phyloP scores from a whole-genome alignment of 257 asterid genomes.

The Cordia subcordata region DNA sequence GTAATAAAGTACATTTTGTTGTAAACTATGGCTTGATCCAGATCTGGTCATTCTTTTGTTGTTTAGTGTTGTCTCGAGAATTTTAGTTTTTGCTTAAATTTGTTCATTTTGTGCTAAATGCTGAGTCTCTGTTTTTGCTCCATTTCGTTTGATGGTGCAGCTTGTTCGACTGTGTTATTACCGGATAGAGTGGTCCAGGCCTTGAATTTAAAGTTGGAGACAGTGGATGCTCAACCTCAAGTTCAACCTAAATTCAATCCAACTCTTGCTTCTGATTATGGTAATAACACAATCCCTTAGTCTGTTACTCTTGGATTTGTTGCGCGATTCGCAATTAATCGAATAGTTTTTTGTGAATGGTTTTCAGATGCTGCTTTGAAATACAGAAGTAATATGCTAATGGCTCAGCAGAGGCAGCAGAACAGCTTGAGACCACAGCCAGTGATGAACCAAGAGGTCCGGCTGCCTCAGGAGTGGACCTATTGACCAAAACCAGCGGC shows the following conservation, averaged over 20 bases:
- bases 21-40: not conserved
- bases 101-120: not conserved
- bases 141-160: constrained; percentile 20
- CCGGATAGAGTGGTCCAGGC: constrained; percentile 72
- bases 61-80: too few relatives aligned
- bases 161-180: constrained; percentile 45
- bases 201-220: constrained; percentile 47
- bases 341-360: not conserved
- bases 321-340: not conserved
- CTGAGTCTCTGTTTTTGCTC: too few relatives aligned
- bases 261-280: not conserved
- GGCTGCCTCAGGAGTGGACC: constrained; percentile 5
- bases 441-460: not conserved
- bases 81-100: not conserved
- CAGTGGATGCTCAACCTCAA: constrained; percentile 14
- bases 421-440: constrained; percentile 2
- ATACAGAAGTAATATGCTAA: not conserved
- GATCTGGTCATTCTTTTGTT: not conserved
- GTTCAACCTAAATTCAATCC: not conserved
- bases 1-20: too few relatives aligned
- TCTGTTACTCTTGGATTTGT: not conserved
- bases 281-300: not conserved
- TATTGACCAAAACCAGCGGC: not conserved
- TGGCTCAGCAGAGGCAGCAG: not conserved
- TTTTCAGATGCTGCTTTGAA: not conserved